Conservation (phyloP, 1,139 yeast genomes). For the Nadsonia commutata region DNA sequence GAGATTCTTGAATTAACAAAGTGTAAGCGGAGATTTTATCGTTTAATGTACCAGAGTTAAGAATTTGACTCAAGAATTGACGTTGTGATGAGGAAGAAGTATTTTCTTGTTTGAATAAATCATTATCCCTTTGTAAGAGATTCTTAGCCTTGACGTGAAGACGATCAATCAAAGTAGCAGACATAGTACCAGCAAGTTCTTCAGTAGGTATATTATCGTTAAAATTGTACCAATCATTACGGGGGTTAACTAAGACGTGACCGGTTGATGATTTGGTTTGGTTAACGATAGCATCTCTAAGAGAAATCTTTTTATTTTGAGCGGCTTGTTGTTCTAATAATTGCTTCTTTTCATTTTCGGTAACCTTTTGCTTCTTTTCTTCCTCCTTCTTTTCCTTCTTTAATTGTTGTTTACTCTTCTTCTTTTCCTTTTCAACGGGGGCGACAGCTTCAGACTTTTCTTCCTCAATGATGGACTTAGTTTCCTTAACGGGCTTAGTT, state of each 20-base stretch:
- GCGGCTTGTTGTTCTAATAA: conserved; percentile 7
- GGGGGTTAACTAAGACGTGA: conserved; percentile 22
- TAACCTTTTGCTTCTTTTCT: conserved; percentile 9
- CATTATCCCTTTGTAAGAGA: conserved; percentile 57
- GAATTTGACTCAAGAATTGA: conserved; percentile 77
- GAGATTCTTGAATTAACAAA: conserved; percentile 84
- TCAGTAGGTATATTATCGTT: conserved; percentile 29
- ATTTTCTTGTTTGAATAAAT: conserved; percentile 53
- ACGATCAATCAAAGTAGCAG: conserved; percentile 37
- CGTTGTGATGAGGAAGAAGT: conserved; percentile 71
- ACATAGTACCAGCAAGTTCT: conserved; percentile 22
- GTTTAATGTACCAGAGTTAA: conserved; percentile 83
- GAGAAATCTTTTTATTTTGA: conserved; percentile 12
- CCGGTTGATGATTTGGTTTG: conserved; percentile 7
- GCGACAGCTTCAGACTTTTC: conserved; percentile 9
- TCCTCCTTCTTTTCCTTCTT: conserved; percentile 11
- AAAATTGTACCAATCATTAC: conserved; percentile 63
- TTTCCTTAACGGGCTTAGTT: conserved; percentile 13
- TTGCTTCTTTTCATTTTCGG: conserved; percentile 5
- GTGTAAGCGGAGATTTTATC: conserved; percentile 95
- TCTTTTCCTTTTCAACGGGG: conserved; percentile 15
- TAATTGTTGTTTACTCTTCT: conserved; percentile 13
- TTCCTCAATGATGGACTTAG: conserved; percentile 16
- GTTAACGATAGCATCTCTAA: conserved; percentile 7
- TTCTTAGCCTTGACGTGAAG: conserved; percentile 53